phyloP scores from a whole-genome alignment of 2,329 filamentous ascomycete genomes.

The Cercospora nicotianae region DNA sequence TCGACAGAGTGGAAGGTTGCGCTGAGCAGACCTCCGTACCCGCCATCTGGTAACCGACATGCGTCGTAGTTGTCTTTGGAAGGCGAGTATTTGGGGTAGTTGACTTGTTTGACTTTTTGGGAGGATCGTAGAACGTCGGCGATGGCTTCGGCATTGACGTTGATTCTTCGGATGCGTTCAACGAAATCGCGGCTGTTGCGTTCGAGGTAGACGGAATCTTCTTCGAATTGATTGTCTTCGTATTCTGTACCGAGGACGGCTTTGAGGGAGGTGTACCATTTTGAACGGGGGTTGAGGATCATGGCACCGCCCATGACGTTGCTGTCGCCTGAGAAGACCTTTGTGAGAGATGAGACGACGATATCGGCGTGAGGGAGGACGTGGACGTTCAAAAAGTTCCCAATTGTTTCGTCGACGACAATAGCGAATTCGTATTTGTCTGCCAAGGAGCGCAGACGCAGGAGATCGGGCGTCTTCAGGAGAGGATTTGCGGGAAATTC shows the following conservation, averaged over 20 bases:
- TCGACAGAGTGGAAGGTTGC: constrained; percentile 71
- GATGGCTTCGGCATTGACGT: constrained; percentile 79
- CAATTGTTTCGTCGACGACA: constrained; percentile 93
- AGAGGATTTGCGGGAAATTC: constrained; percentile 95
- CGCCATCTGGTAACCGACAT: constrained; percentile 65
- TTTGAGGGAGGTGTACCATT: constrained; percentile 71
- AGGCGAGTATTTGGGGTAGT: constrained; percentile 80
- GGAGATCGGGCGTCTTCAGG: constrained; percentile 78
- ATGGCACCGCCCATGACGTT: constrained; percentile 92
- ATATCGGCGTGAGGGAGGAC: constrained; percentile 87
- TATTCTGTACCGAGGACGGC: constrained; percentile 63
- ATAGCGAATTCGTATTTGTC: constrained; percentile 84
- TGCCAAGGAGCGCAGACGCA: constrained; percentile 75
- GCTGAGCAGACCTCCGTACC: constrained; percentile 87
- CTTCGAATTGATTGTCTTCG: constrained; percentile 90
- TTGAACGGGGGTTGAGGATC: constrained; percentile 65
- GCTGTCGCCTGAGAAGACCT: constrained; percentile 94
- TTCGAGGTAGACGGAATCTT: constrained; percentile 93
- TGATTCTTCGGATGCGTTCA: constrained; percentile 78
- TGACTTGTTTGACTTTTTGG: constrained; percentile 69
- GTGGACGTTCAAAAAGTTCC: constrained; percentile 94
- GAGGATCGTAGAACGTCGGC: constrained; percentile 67
- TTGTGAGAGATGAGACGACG: constrained; percentile 91
- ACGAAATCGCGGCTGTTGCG: constrained; percentile 93
- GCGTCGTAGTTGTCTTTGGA: constrained; percentile 74